Base-by-base conservation (phyloP, 2,329 filamentous ascomycete genomes). In the Ophiostoma ips region DNA sequence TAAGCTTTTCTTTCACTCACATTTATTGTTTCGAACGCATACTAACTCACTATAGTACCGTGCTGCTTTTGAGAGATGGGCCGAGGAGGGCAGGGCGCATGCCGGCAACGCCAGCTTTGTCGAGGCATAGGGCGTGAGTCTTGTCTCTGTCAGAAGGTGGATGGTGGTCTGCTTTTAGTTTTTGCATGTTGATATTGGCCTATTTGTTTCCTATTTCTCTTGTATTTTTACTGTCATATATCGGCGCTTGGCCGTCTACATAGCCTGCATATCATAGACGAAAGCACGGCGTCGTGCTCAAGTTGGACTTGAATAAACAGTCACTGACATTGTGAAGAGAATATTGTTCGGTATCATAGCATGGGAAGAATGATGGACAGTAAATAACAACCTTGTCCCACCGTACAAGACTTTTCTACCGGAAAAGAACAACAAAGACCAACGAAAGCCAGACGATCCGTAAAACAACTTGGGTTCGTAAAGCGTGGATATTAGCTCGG, bases 1-100 rank as follows among this genome's bases (percentile, higher is more conserved):
- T 45, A 21, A 18, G 18, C 31, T n/a, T 30, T 34, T 37, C 3
- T 43, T 31, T n/a, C n/a, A n/a, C n/a, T n/a, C n/a, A n/a, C 8
- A 28, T 28, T 2, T 16, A 28, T 43, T n/a, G 5, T 15, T 18
- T 11, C 8, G 9, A 4, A 38, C 10, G 3, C 4, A 16, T 24
- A 6, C 46, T 41, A 37, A 37, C 45, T 15, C n/a, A n/a, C 2
- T 24, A 21, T 19, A 57, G 53, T 58, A 57, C 37, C 55, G 52
- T 13, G 44, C 55, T n/a, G 56, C 56, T 2, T 51, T 54, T 33
- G 46, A 57, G 10, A 46, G 52, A 19, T 58, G 56, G 56, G 51
- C 55, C 35, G 46, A 41, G n/a, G 12, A 49, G 24, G 52, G 43
- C 38, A 18, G 19, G 31, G 4, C 18, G 16, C 4, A 34, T 34